Percentiles rank a stretch among this genome's conserved stretches.
phyloP scores from a whole-genome alignment of 202 grass and related monocot genomes.

The Schoenoplectus tabernaemontani region DNA sequence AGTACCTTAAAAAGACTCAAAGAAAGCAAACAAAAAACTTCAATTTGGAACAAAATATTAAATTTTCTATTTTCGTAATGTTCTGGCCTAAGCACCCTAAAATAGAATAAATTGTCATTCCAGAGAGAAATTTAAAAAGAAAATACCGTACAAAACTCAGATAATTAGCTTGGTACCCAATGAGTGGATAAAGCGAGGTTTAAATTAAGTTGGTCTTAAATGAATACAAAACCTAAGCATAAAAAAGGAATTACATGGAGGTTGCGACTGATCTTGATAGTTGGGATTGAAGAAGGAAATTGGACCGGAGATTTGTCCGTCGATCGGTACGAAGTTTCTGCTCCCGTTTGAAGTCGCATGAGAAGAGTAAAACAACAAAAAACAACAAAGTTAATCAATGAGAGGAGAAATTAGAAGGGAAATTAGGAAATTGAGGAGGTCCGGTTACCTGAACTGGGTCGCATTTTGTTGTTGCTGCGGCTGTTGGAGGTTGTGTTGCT shows the following conservation, averaged over 20 bases:
- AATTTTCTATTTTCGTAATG: background rate
- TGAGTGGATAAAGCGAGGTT: background rate
- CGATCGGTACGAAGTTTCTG: constrained; percentile 60
- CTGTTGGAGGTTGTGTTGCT: constrained; percentile 65
- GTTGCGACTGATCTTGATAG: constrained; percentile 73
- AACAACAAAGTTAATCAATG: background rate
- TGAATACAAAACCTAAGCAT: constrained; percentile 21
- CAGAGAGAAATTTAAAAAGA: background rate
- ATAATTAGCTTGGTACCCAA: background rate
- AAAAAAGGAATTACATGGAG: constrained; percentile 41
- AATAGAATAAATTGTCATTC: background rate
- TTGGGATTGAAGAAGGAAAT: constrained; percentile 58
- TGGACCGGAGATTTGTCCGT: constrained; percentile 76
- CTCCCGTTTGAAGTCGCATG: background rate
- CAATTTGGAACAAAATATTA: background rate
- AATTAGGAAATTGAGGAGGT: background rate
- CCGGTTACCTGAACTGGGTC: constrained; percentile 48
- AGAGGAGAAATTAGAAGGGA: background rate
- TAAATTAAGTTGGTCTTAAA: background rate
- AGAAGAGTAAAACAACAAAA: background rate
- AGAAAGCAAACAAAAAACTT: background rate
- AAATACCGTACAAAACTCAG: background rate
- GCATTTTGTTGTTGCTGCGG: constrained; percentile 51
- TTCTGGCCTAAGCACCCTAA: background rate
- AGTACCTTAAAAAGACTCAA: no score